These are phyloP conservation scores for Emydomyces testavorans DNA, from an alignment of 2,329 filamentous ascomycete species.

Conservation along the genomic window DNA sequence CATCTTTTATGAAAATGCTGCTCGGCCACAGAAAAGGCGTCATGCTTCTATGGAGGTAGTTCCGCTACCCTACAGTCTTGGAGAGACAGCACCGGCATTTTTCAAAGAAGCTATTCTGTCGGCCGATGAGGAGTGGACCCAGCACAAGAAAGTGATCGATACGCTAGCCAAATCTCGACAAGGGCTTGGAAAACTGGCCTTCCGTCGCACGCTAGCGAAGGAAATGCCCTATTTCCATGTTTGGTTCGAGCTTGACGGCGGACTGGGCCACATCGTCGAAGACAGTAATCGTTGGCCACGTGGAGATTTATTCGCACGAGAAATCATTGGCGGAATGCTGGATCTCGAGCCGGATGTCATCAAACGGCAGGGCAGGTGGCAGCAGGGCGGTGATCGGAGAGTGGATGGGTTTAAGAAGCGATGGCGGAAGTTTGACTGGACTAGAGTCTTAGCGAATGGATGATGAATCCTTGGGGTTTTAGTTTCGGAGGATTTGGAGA, in stretches of 20 bases:
- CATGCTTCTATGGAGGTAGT: slow-evolving; percentile 81
- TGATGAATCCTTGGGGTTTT: neutral
- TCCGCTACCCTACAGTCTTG: slow-evolving; percentile 81
- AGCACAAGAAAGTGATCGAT: slow-evolving; percentile 90
- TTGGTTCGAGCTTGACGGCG: slow-evolving; percentile 89
- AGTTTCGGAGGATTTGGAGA: neutral
- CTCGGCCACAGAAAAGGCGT: slow-evolving; percentile 59
- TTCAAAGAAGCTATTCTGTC: slow-evolving; percentile 89
- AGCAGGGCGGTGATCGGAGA: slow-evolving; percentile 51
- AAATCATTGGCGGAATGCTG: slow-evolving; percentile 85
- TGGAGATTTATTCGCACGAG: slow-evolving; percentile 84
- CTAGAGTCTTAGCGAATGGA: slow-evolving; percentile 47
- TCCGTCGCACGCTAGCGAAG: slow-evolving; percentile 70
- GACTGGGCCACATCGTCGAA: slow-evolving; percentile 84
- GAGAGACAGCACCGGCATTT: slow-evolving; percentile 82
- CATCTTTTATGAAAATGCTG: slow-evolving; percentile 95
- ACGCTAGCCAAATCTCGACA: slow-evolving; percentile 49
- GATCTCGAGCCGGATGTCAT: slow-evolving; percentile 70
- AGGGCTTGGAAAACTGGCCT: slow-evolving; percentile 67
- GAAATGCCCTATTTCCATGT: slow-evolving; percentile 98
- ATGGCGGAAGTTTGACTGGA: slow-evolving; percentile 94
- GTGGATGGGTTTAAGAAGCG: slow-evolving; percentile 67
- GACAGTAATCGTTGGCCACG: slow-evolving; percentile 73
- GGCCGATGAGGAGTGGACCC: slow-evolving; percentile 84
- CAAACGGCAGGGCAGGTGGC: slow-evolving; percentile 84